phyloP scores from a whole-genome alignment of 495 filamentous ascomycete genomes.

The Aspergillus sclerotiicarbonarius region DNA sequence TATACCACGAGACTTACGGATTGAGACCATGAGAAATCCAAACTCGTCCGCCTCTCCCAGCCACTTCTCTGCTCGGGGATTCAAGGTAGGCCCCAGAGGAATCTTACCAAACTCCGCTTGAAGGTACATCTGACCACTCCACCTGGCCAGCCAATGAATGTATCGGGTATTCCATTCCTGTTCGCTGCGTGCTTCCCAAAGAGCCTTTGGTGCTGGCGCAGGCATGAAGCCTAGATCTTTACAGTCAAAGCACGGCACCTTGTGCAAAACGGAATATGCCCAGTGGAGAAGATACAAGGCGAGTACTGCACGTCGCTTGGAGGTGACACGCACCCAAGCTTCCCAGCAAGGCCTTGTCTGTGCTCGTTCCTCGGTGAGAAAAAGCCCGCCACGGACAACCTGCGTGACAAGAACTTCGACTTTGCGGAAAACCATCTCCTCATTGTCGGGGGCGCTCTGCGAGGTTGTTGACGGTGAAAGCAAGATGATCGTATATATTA shows the following conservation, averaged over 20 bases:
- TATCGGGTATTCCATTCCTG: constrained; percentile 36
- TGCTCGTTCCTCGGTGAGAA: constrained; percentile 34
- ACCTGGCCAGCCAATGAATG: constrained; percentile 34
- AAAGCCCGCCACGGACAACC: constrained; percentile 29
- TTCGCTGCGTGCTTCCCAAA: constrained; percentile 37
- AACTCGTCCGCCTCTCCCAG: constrained; percentile 14
- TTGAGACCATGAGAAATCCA: constrained; percentile 14
- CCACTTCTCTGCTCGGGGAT: constrained; percentile 10
- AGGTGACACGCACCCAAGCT: constrained; percentile 36
- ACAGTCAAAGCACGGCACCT: constrained; percentile 33
- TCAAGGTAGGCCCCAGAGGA: constrained; percentile 4
- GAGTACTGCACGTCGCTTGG: constrained; percentile 32
- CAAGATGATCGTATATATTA: constrained; percentile 39
- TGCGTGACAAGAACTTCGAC: constrained; percentile 28
- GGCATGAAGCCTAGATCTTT: constrained; percentile 38
- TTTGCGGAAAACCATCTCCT: constrained; percentile 23
- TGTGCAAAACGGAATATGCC: constrained; percentile 37
- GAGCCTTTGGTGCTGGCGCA: constrained; percentile 32
- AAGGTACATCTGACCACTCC: constrained; percentile 32
- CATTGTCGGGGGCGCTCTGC: constrained; percentile 11
- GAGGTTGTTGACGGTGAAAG: constrained; percentile 25
- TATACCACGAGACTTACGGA: constrained; percentile 6
- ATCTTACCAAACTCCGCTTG: constrained; percentile 37
- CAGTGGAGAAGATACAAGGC: constrained; percentile 38
- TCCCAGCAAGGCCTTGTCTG: constrained; percentile 31